phyloP scores from a whole-genome alignment of 768 basidiomycete genomes.

The Suillus fuscotomentosus region DNA sequence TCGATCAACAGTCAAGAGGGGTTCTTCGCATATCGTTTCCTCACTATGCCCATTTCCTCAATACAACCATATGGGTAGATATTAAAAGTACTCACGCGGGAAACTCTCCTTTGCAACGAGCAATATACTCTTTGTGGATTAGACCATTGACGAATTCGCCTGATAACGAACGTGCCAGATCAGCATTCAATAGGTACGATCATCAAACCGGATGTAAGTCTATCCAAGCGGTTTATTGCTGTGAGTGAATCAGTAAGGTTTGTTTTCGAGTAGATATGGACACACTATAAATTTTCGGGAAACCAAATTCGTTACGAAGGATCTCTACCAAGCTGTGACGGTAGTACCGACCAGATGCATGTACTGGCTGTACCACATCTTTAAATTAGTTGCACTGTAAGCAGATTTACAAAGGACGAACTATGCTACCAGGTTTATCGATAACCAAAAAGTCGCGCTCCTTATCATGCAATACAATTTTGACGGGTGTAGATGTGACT shows the following conservation, averaged over 20 bases:
- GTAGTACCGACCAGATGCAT: slow-evolving; percentile 88
- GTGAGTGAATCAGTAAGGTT: neutral
- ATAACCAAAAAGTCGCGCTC: slow-evolving; percentile 87
- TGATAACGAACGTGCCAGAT: slow-evolving; percentile 68
- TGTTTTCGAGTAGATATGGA: slow-evolving; percentile 15
- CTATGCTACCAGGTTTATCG: slow-evolving; percentile 95
- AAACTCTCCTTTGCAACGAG: slow-evolving; percentile 83
- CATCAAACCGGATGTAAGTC: slow-evolving; percentile 94
- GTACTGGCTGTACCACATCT: slow-evolving; percentile 66
- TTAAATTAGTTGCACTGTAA: neutral
- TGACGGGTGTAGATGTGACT: slow-evolving; percentile 79
- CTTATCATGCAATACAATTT: slow-evolving; percentile 73
- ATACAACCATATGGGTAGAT: neutral
- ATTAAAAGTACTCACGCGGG: slow-evolving; percentile 60
- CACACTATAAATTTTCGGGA: slow-evolving; percentile 81
- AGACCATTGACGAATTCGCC: slow-evolving; percentile 79
- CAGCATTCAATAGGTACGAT: slow-evolving; percentile 77
- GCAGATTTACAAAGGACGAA: slow-evolving; percentile 42
- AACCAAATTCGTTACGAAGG: slow-evolving; percentile 79
- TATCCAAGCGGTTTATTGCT: slow-evolving; percentile 95
- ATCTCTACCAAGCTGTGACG: slow-evolving; percentile 88
- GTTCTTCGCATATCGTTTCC: slow-evolving; percentile 81
- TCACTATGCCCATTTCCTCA: slow-evolving; percentile 43
- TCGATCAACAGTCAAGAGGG: slow-evolving; percentile 87
- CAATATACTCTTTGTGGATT: slow-evolving; percentile 91